Evolutionary conservation across 2,329 filamentous ascomycete genomes (phyloP), one percentile per base, ranked within the genome.

Genomic region (Fusarium sublunatum): DNA sequence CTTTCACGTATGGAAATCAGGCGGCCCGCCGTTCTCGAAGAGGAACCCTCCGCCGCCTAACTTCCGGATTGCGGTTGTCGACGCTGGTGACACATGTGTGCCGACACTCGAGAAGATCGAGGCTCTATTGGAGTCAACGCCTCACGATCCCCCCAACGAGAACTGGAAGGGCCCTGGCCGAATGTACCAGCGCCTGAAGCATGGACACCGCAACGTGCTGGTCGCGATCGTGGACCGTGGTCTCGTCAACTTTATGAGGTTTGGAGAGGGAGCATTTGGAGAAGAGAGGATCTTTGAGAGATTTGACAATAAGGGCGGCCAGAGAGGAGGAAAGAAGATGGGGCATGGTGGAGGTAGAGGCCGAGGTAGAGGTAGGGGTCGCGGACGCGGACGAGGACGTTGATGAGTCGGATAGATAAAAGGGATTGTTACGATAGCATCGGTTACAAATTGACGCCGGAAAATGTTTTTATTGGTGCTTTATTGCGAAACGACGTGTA

Each of bases 171-270:
- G 74, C 41, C 81, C 76, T 73, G 86, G 72, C 70, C 80, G 73
- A 73, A 76, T 93, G 64, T 95, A 96, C 72, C 86, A 89, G 70
- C 87, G 91, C 57, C 79, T 98, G 63, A 94, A 93, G 76, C 88
- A 96, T 70, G 95, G 93, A 2, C 88, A 90, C 74, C 86, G 92
- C 64, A 95, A 92, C 75, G 91, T 95, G 29, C 81, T 97, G 31
- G 75, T 99, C 24, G 95, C 93, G 0, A 86, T 98, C 3, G 93
- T 97, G 31, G 95, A 98, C 74, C 86, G 92, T 62, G 95, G 95
- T 0, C 83, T 98, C 22, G 90, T 93, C 41, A 98, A 94, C 74
- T 98, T 94, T 73, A 81, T 97, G 70, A 82, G 91, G 24, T 83
- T 97, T 56, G 87, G 86, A 2, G 93, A 98, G 79, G 88, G 88